These are phyloP conservation scores for Kalmanozyma brasiliensis DNA, from an alignment of 1,284 basidiomycete species.

Conservation along the genomic window DNA sequence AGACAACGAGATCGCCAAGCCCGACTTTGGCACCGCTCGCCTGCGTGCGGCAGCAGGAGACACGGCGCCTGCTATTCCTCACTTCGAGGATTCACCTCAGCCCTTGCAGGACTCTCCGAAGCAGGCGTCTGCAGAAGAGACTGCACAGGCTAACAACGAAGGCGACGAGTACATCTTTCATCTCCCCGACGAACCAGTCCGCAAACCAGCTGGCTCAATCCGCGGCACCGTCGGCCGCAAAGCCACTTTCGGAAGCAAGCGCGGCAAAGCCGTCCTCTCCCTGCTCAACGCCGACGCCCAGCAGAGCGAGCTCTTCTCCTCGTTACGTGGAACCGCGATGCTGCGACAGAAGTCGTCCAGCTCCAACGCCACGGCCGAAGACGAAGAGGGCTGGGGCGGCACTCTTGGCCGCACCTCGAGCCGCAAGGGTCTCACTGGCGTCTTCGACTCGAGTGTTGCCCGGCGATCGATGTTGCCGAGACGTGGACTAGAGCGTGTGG, in stretches of 20 bases:
- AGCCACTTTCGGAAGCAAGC: conserved; percentile 46
- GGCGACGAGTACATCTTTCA: conserved; percentile 35
- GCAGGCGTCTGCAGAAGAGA: background rate
- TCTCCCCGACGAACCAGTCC: conserved; percentile 2
- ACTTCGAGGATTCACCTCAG: no score
- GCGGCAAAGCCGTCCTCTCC: conserved; percentile 42
- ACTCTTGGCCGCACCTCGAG: conserved; percentile 33
- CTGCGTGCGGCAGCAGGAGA: conserved; percentile 23
- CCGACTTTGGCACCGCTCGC: conserved; percentile 43
- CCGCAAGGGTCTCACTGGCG: conserved; percentile 22
- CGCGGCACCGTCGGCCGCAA: conserved; percentile 18
- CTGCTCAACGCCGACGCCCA: conserved; percentile 21
- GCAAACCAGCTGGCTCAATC: conserved; percentile 13
- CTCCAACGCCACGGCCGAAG: conserved; percentile 10
- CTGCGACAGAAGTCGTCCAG: conserved; percentile 16
- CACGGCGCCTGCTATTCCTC: conserved; percentile 10
- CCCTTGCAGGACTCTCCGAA: background rate
- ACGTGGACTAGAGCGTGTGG: conserved; percentile 29
- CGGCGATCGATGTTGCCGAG: conserved; percentile 4
- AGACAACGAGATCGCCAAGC: background rate
- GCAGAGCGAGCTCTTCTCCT: conserved; percentile 25
- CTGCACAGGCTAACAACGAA: background rate
- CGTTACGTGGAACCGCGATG: conserved; percentile 25
- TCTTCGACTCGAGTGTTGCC: conserved; percentile 8
- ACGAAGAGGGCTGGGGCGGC: conserved; percentile 52